Conservation (phyloP, 2,329 filamentous ascomycete genomes). For the Amylocarpus encephaloides region DNA sequence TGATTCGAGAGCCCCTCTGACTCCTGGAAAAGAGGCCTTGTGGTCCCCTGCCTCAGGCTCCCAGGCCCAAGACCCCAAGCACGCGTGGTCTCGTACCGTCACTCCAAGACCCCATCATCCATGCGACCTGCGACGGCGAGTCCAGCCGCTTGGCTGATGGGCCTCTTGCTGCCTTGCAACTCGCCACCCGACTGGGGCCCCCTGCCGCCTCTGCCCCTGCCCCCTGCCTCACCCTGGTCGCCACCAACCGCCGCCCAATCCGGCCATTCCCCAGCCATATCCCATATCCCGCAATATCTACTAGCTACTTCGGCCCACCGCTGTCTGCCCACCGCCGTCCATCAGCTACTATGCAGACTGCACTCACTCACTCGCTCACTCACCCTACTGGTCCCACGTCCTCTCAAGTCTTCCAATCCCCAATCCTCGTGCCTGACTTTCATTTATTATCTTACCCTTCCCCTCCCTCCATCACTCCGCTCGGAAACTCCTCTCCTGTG, state of each 20-base stretch:
- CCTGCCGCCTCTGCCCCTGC: too few species aligned
- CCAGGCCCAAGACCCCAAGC: too few species aligned
- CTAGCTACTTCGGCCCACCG: too few species aligned
- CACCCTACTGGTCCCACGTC: constrained; percentile 6
- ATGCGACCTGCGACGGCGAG: neutral
- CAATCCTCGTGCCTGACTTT: constrained; percentile 6
- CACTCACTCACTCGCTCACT: too few species aligned
- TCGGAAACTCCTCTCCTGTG: constrained; percentile 1
- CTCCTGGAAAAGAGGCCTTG: too few species aligned
- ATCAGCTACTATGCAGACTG: too few species aligned
- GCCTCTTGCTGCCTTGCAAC: neutral
- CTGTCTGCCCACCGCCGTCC: too few species aligned
- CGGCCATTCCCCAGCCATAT: constrained; percentile 17
- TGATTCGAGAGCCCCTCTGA: too few species aligned
- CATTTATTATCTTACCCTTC: constrained; percentile 18
- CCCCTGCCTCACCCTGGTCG: too few species aligned
- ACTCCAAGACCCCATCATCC: neutral
- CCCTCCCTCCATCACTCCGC: constrained; percentile 11
- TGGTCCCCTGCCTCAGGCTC: too few species aligned
- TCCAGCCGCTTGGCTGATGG: constrained; percentile 1
- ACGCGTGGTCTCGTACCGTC: too few species aligned
- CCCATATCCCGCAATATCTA: constrained; percentile 13
- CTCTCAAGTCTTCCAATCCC: too few species aligned
- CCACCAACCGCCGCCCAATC: constrained; percentile 9
- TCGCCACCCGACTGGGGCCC: constrained; percentile 5